Base-by-base conservation (phyloP, 805 yeast species). In the Candida bentonensis region DNA sequence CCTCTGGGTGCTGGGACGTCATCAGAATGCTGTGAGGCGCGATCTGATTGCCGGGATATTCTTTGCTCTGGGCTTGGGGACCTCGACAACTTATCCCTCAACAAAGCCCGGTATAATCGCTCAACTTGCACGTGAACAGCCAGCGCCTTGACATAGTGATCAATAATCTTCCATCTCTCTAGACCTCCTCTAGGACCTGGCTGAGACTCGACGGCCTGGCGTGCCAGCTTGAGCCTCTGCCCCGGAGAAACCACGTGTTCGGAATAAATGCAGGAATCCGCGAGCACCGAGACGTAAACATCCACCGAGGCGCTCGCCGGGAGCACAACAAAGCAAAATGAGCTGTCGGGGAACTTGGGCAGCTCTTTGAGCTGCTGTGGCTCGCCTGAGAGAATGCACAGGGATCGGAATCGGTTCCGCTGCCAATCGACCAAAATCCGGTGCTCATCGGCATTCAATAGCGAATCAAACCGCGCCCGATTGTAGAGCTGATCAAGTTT, bases 381-480 rank as follows among this genome's bases (percentile, higher is more conserved):
- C 5, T 48, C 46, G 22, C 64, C 75, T 2, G 76, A 63, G 21
- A 81, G 58, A 3, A 81, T 67, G 51, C 82, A 70, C 53, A 73
- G 57, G 1, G 82, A 65, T 44, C 89, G 64, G 57, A 78, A 79
- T 58, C 74, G 73, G 64, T 81, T 81, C 54, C 78, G 79, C 41
- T 66, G 56, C 70, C 77, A 81, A 55, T 81, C 88, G 17, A 78
- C 68, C 45, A 79, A 63, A 11, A 81, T 76, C 22, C 87, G 65
- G 55, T 79, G 78, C 45, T 78, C 79, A 57, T 80, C 84, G 23
- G 40, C 43, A n/a, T 65, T 45, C 39, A 80, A 48, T 4, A 60
- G 49, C 7, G 53, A 48, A 42, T 67, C 65, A 51, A 81, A 76
- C 27, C 57, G 66, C 0, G 49, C 43, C 39, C 66, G 58, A 55